phyloP scores from a whole-genome alignment of 495 filamentous ascomycete genomes.

The Aspergillus campestris region DNA sequence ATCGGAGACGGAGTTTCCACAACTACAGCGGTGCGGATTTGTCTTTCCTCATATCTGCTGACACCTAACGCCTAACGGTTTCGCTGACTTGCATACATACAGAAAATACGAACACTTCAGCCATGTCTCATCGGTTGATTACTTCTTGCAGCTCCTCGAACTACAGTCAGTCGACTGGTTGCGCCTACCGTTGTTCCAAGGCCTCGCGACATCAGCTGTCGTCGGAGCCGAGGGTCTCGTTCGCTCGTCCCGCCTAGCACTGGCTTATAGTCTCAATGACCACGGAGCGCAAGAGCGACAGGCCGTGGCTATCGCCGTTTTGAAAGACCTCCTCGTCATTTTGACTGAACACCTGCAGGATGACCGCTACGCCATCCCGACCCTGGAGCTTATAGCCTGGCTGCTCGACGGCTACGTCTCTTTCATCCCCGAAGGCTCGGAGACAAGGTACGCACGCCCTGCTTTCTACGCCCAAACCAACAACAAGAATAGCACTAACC shows the following conservation, averaged over 20 bases:
- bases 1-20: constrained; percentile 20
- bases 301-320: constrained; percentile 23
- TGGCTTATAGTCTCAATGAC: constrained; percentile 40
- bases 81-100: constrained; percentile 13
- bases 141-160: constrained; percentile 36
- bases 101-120: constrained; percentile 40
- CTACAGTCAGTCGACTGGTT: constrained; percentile 31
- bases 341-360: constrained; percentile 41
- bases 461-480: not conserved
- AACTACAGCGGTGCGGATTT: constrained; percentile 23
- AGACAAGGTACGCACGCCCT: constrained; percentile 14
- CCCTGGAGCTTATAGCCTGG: constrained; percentile 66
- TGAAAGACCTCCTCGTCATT: constrained; percentile 34
- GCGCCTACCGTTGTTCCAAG: constrained; percentile 51
- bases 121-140: constrained; percentile 33
- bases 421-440: constrained; percentile 7
- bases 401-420: constrained; percentile 48
- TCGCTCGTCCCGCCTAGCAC: constrained; percentile 59
- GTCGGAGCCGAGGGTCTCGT: constrained; percentile 77
- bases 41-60: not conserved
- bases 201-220: constrained; percentile 74
- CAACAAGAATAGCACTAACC: not conserved
- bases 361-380: constrained; percentile 66
- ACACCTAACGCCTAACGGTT: not conserved
- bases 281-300: constrained; percentile 30